Percentiles rank a stretch among this genome's conserved stretches.
Evolutionary conservation across 768 basidiomycete species (phyloP).

Genomic region (Rhodosporidiobolus sp.): DNA sequence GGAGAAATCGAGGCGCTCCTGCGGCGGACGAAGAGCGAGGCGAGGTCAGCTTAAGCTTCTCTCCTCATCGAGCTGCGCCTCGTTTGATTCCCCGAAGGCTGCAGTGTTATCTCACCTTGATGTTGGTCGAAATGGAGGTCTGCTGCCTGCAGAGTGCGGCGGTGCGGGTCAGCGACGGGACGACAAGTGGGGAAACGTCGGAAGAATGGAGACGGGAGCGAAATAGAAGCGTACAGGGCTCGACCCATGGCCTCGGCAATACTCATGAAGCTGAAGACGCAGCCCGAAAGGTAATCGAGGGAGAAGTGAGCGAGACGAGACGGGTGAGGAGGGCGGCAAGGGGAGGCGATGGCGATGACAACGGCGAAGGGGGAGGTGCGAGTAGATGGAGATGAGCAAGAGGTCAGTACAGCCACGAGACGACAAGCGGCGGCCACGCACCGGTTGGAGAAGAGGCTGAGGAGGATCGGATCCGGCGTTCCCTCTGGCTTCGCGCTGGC

Average conservation of each 20-base stretch:
- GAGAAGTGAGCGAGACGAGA: neutral
- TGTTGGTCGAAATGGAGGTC: constrained; percentile 60
- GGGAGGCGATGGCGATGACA: too few relatives aligned
- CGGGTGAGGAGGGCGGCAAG: neutral
- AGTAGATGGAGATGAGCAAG: neutral
- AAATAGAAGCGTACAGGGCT: neutral
- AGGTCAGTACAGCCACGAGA: too few relatives aligned
- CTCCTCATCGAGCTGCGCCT: too few relatives aligned
- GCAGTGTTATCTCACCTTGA: constrained; percentile 72
- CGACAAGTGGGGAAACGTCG: neutral
- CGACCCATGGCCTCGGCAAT: constrained; percentile 51
- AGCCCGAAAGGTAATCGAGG: too few relatives aligned
- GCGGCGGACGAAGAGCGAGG: neutral
- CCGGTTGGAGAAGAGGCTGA: constrained; percentile 82
- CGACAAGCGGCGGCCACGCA: too few relatives aligned
- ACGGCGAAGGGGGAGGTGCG: too few relatives aligned
- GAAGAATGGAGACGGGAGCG: neutral
- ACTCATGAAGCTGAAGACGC: constrained; percentile 74
- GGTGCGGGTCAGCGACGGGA: neutral
- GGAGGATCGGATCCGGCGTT: constrained; percentile 70
- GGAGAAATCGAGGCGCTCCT: constrained; percentile 80
- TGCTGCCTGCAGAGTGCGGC: constrained; percentile 1
- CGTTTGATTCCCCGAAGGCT: too few relatives aligned
- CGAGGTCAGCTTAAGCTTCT: neutral
- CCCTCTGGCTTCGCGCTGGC: neutral